Evolutionary conservation across 768 basidiomycete genomes (phyloP), one percentile per base, ranked within the genome.

Genomic region (Astraeus odoratus): DNA sequence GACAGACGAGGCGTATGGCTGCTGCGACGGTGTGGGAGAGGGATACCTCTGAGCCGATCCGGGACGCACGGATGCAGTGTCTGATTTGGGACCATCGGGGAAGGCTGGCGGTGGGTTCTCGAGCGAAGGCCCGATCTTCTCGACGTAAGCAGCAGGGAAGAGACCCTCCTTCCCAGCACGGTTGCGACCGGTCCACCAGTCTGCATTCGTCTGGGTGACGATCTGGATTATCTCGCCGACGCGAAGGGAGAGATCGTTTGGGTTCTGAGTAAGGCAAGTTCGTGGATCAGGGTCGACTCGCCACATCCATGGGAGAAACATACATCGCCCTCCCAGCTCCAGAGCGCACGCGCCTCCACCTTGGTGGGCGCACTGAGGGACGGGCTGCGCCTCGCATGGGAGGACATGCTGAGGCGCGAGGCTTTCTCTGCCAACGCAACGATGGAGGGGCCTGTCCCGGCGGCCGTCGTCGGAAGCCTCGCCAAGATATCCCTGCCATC

Each of bases 131-230:
- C 24, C 34, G 41, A 83, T 45, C 57, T 72, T 83, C 62, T 87
- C 80, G 34, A 88, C 84, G 44, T 88, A 84, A 52, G 75, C 76
- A 18, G 83, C 75, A 0, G 90, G 91, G 72, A 94, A 88, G 35
- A 92, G 65, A 2, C 85, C 90, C 38, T 81, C 73, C 43, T 67
- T 73, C 19, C 81, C 81, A 23, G 81, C 71, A 33, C 52, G 53
- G 51, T 75, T 57, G 49, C 70, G 70, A n/a, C 91, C 90, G 26
- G 74, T 83, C 89, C 89, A 95, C 91, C 91, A 93, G 59, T 93
- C 91, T 1, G 73, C 68, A 50, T 92, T 90, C n/a, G 79, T 85
- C 60, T 93, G 88, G 48, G 83, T 75, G 38, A 87, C 65, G 48
- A 95, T 75, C 48, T 89, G 85, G 47, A 95, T 80, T 29, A 82